Evolutionary conservation across 2,329 filamentous ascomycete species (phyloP).

Genomic region (Didymella sp.): DNA sequence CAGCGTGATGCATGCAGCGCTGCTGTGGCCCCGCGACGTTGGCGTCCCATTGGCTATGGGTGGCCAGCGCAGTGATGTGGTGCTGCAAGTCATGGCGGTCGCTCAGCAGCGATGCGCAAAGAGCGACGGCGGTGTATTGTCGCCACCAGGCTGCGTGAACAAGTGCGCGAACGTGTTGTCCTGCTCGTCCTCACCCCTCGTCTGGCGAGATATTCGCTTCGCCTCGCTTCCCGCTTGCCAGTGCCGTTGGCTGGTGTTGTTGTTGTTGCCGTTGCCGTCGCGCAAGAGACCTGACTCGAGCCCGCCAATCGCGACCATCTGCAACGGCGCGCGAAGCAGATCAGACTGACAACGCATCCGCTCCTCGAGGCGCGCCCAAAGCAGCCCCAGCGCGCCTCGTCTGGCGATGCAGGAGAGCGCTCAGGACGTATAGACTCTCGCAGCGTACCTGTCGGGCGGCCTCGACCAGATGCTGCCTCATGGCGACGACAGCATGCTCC

Average conservation of each 20-base stretch:
- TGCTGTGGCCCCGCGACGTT: conserved; percentile 3
- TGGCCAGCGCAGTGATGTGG: conserved; percentile 19
- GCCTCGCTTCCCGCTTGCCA: background rate
- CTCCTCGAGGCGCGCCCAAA: conserved; percentile 30
- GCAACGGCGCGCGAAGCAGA: conserved; percentile 4
- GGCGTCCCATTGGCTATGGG: conserved; percentile 23
- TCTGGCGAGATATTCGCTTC: too few species aligned
- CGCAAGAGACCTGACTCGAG: conserved; percentile 11
- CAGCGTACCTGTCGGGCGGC: background rate
- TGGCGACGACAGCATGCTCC: conserved; percentile 46
- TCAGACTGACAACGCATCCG: conserved; percentile 29
- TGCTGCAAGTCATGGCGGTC: conserved; percentile 7
- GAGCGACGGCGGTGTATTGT: conserved; percentile 3
- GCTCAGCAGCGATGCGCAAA: background rate
- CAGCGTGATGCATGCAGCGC: conserved; percentile 17
- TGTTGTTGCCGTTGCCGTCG: background rate
- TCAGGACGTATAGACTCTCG: background rate
- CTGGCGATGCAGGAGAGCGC: background rate
- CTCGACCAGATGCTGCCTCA: conserved; percentile 27
- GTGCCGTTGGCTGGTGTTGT: background rate
- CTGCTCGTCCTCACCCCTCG: background rate
- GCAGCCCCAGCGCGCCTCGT: conserved; percentile 14
- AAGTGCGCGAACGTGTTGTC: conserved; percentile 1
- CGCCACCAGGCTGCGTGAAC: conserved; percentile 10
- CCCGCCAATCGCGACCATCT: conserved; percentile 6